Evolutionary conservation across 352 stramenopile species (phyloP).

Genomic region (Peronospora tabacina): DNA sequence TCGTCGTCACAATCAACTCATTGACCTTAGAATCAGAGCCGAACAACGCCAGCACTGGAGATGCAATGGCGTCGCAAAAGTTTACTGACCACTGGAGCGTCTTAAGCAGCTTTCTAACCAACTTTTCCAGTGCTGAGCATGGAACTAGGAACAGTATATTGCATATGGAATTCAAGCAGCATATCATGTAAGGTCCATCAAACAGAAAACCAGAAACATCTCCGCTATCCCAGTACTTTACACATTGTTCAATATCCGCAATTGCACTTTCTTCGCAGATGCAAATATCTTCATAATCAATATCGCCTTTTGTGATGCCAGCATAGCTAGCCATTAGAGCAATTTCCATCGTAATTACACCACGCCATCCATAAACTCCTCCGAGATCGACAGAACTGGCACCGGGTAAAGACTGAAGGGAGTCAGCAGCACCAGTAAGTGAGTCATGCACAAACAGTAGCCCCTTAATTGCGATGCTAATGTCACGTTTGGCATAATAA

Average conservation of each 20-base stretch:
- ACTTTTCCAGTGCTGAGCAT: conserved; percentile 34
- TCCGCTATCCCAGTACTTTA: conserved; percentile 25
- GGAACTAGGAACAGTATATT: conserved; percentile 50
- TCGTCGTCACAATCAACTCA: background rate
- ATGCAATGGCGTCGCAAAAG: conserved; percentile 8
- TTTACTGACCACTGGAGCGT: conserved; percentile 13
- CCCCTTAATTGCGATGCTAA: conserved; percentile 10
- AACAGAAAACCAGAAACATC: conserved; percentile 26
- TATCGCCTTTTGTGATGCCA: background rate
- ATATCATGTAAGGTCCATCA: conserved; percentile 20
- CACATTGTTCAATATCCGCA: conserved; percentile 41
- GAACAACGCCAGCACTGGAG: conserved; percentile 24
- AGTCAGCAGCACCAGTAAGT: conserved; percentile 23
- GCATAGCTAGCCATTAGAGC: conserved; percentile 33
- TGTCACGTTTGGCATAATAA: conserved; percentile 29
- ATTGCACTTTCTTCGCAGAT: conserved; percentile 35
- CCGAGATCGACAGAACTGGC: conserved; percentile 31
- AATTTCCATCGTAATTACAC: conserved; percentile 53
- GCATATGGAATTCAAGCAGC: conserved; percentile 48
- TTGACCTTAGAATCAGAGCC: conserved; percentile 6
- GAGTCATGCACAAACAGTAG: conserved; percentile 23
- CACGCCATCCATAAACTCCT: conserved; percentile 51
- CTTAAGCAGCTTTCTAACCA: conserved; percentile 32
- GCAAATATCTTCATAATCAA: conserved; percentile 1
- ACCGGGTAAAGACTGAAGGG: conserved; percentile 3